These are phyloP conservation scores for Punica granatum DNA, from an alignment of 345 rosid species.

Conservation along the genomic window DNA sequence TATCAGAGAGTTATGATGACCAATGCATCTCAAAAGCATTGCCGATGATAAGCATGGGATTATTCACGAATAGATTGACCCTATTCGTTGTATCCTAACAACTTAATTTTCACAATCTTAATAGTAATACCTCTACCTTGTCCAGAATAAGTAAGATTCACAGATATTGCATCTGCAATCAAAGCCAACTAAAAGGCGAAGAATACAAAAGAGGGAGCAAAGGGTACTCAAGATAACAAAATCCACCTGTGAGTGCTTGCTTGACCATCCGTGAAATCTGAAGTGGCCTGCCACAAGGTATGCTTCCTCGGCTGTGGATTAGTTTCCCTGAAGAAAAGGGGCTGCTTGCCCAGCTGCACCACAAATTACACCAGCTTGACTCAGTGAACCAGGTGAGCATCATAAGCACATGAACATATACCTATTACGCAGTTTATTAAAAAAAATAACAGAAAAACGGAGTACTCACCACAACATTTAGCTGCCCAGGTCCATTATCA, in stretches of 20 bases:
- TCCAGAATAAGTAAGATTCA: not conserved
- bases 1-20: not conserved
- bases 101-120: no score
- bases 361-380: not conserved
- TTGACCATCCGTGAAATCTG: slow-evolving; percentile 97
- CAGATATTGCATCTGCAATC: not conserved
- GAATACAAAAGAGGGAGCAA: not conserved
- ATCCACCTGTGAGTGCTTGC: slow-evolving; percentile 74
- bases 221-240: not conserved
- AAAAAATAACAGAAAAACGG: not conserved
- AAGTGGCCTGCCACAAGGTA: slow-evolving; percentile 97
- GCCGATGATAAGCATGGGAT: not conserved
- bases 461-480: slow-evolving; percentile 68
- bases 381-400: not conserved
- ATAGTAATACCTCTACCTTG: no score
- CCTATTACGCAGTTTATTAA: not conserved
- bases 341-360: slow-evolving; percentile 84
- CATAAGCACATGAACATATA: not conserved
- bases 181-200: not conserved
- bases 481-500: slow-evolving; percentile 75
- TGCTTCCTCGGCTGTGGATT: slow-evolving; percentile 97
- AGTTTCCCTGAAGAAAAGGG: slow-evolving; percentile 92
- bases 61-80: not conserved
- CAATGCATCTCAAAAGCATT: not conserved
- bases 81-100: not conserved